These are phyloP conservation scores for Lathyrus aphaca DNA, from an alignment of 306 rosid species.

Conservation along the genomic window DNA sequence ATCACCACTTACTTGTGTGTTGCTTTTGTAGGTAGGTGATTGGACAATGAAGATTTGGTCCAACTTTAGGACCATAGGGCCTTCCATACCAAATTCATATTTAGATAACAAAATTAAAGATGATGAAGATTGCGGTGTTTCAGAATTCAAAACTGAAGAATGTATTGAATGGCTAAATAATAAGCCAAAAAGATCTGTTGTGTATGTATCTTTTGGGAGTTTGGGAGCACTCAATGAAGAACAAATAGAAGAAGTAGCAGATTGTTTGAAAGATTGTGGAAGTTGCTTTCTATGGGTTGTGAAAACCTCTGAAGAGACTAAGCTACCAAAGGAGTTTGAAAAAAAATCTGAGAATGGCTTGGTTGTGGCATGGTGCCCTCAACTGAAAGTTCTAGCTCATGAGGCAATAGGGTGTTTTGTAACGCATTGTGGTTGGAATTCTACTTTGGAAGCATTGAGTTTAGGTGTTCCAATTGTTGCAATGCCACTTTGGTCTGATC, in stretches of 20 bases:
- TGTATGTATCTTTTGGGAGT: conserved; percentile 10
- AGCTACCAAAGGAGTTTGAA: conserved; percentile 34
- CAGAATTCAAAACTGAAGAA: conserved; percentile 9
- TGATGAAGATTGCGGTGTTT: neutral
- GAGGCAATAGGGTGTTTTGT: conserved; percentile 42
- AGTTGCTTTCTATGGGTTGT: conserved; percentile 35
- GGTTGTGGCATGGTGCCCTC: conserved; percentile 38
- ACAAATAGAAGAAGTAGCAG: conserved; percentile 30
- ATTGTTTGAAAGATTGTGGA: conserved; percentile 11
- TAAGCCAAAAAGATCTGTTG: conserved; percentile 31
- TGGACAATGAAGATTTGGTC: conserved; percentile 23
- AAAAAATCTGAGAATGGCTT: conserved; percentile 36
- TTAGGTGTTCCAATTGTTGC: conserved; percentile 40
- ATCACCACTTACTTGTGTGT: too few species aligned
- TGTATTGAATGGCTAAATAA: conserved; percentile 31
- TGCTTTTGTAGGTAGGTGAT: neutral
- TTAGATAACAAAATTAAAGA: neutral
- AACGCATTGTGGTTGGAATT: conserved; percentile 48
- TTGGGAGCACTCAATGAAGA: neutral
- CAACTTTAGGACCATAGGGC: conserved; percentile 24
- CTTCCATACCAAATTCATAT: neutral
- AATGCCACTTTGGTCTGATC: neutral
- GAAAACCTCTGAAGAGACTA: conserved; percentile 13
- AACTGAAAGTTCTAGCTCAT: conserved; percentile 31
- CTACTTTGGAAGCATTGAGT: conserved; percentile 10